phyloP scores from a whole-genome alignment of 2,329 filamentous ascomycete genomes.

The Rasamsonia emersonii region DNA sequence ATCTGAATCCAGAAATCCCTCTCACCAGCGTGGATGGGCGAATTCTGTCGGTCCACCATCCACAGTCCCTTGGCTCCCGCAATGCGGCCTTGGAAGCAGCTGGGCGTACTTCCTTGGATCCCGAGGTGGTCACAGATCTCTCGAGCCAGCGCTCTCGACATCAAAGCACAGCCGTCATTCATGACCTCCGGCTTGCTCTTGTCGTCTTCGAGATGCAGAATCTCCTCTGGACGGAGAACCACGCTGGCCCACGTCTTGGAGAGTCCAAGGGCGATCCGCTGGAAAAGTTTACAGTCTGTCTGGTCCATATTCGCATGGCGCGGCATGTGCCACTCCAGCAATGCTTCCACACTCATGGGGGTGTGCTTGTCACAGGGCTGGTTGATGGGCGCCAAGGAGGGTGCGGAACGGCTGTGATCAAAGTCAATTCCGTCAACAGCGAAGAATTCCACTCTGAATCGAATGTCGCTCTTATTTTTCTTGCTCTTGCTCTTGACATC shows the following conservation, averaged over 20 bases:
- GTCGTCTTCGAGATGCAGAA: slow-evolving; percentile 25
- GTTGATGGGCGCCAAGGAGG: slow-evolving; percentile 13
- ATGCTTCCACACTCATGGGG: slow-evolving; percentile 26
- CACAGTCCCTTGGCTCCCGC: slow-evolving; percentile 54
- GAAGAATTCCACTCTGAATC: slow-evolving; percentile 33
- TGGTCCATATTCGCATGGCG: slow-evolving; percentile 25
- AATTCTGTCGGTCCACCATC: slow-evolving; percentile 42
- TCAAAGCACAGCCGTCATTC: slow-evolving; percentile 47
- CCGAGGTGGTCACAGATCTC: slow-evolving; percentile 38
- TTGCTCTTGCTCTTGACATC: slow-evolving; percentile 27
- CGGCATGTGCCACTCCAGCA: slow-evolving; percentile 41
- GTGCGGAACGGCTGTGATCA: slow-evolving; percentile 6
- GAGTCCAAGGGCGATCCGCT: slow-evolving; percentile 34
- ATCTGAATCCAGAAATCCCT: slow-evolving; percentile 47
- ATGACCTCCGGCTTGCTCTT: slow-evolving; percentile 27
- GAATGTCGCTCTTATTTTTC: slow-evolving; percentile 13
- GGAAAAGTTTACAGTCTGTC: slow-evolving; percentile 38
- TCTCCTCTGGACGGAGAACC: slow-evolving; percentile 26
- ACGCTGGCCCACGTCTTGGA: slow-evolving; percentile 37
- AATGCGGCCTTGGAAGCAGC: slow-evolving; percentile 50
- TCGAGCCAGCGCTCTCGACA: slow-evolving; percentile 44
- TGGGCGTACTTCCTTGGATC: slow-evolving; percentile 35
- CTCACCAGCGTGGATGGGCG: slow-evolving; percentile 15
- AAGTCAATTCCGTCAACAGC: slow-evolving; percentile 38
- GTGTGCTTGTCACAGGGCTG: slow-evolving; percentile 23